These are phyloP conservation scores for Paramyrothecium roridum DNA, from an alignment of 2,329 filamentous ascomycete species.

Conservation along the genomic window DNA sequence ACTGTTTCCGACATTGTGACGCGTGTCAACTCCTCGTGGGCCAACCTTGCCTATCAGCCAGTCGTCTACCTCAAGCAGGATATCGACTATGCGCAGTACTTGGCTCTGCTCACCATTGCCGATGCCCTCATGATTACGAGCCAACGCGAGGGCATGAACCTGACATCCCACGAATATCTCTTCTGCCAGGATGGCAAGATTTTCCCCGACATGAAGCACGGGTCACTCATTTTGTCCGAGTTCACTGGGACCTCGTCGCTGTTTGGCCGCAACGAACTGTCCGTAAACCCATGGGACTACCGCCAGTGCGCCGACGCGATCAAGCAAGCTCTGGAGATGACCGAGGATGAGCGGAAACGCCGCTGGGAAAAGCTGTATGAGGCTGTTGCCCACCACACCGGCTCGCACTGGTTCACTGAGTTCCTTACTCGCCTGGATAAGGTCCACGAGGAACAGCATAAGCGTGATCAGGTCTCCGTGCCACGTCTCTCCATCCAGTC, in stretches of 20 bases:
- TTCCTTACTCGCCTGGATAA: constrained; percentile 68
- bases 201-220: constrained; percentile 70
- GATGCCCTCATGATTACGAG: constrained; percentile 94
- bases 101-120: constrained; percentile 86
- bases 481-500: constrained; percentile 73
- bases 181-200: constrained; percentile 84
- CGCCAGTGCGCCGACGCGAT: constrained; percentile 84
- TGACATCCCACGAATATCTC: constrained; percentile 91
- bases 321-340: constrained; percentile 78
- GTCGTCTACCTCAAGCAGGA: constrained; percentile 94
- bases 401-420: constrained; percentile 79
- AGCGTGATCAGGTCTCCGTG: constrained; percentile 80
- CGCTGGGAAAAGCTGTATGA: constrained; percentile 74
- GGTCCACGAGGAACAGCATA: constrained; percentile 80
- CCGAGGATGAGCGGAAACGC: constrained; percentile 65
- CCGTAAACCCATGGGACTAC: constrained; percentile 96
- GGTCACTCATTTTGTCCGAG: constrained; percentile 87
- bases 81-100: constrained; percentile 86
- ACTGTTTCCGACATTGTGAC: constrained; percentile 92
- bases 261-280: constrained; percentile 75
- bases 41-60: constrained; percentile 87
- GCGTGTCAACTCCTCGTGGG: constrained; percentile 87
- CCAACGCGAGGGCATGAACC: constrained; percentile 94
- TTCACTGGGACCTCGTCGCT: constrained; percentile 90
- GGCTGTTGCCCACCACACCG: constrained; percentile 77